Conservation (phyloP, 768 basidiomycete species). For the Mrakia gelida region DNA sequence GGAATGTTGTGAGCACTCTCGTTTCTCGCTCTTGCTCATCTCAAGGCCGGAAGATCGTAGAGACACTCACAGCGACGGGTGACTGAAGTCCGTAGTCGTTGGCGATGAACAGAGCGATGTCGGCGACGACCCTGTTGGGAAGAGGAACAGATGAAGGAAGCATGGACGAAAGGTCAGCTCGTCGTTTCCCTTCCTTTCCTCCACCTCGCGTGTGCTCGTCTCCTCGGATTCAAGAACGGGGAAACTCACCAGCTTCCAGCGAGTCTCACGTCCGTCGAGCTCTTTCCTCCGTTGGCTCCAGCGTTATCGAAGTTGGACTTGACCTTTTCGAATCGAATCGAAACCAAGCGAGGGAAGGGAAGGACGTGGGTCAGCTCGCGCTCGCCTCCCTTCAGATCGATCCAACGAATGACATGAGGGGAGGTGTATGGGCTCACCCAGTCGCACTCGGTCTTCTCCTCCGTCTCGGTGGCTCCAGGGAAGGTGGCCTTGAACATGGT, state of each 20-base stretch:
- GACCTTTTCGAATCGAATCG: conserved; percentile 60
- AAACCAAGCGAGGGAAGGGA: background rate
- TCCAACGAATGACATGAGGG: background rate
- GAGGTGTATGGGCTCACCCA: conserved; percentile 54
- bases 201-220: background rate
- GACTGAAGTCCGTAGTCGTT: conserved; percentile 59
- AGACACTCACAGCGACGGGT: conserved; percentile 40
- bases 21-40: background rate
- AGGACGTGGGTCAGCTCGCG: background rate
- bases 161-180: background rate
- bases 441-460: conserved; percentile 71
- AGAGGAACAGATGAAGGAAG: background rate
- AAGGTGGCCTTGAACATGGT: conserved; percentile 97
- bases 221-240: background rate
- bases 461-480: conserved; percentile 68
- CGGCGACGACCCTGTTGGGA: conserved; percentile 40
- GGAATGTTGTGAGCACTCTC: background rate
- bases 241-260: conserved; percentile 66
- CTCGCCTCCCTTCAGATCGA: background rate
- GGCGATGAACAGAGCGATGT: conserved; percentile 64
- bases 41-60: too few relatives aligned
- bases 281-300: conserved; percentile 66
- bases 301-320: conserved; percentile 69
- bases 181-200: background rate
- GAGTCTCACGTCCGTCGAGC: conserved; percentile 66